Percentiles rank a stretch among this genome's conserved stretches.
Conservation (phyloP, 1,284 basidiomycete species). For the Vanrija humicola region DNA sequence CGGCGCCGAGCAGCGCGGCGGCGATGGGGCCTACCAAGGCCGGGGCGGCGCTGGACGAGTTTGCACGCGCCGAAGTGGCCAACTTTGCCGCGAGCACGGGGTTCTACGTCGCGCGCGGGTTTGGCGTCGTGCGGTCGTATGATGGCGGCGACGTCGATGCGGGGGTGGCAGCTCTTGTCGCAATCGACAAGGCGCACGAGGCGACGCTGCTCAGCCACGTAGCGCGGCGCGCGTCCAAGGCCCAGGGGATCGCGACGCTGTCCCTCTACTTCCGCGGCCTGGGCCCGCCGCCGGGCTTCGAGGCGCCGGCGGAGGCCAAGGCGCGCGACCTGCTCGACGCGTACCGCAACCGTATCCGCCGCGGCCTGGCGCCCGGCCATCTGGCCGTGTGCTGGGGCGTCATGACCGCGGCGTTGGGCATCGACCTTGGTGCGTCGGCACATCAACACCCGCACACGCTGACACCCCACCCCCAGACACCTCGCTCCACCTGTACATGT, state of each 20-base stretch:
- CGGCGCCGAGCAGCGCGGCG: neutral
- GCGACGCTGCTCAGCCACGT: constrained; percentile 85
- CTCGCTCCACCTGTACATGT: constrained; percentile 80
- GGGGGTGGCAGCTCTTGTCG: constrained; percentile 51
- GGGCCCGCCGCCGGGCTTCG: constrained; percentile 52
- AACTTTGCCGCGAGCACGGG: constrained; percentile 72
- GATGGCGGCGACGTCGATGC: constrained; percentile 2
- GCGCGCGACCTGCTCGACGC: constrained; percentile 56
- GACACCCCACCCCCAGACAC: constrained; percentile 53
- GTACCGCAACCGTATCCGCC: constrained; percentile 64
- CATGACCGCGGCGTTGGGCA: constrained; percentile 68
- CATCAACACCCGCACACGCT: neutral
- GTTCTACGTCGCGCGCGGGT: constrained; percentile 69
- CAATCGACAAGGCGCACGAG: constrained; percentile 75
- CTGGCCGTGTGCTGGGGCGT: constrained; percentile 86
- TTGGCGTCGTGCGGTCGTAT: constrained; percentile 40
- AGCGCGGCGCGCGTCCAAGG: constrained; percentile 75
- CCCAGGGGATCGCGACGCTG: constrained; percentile 90
- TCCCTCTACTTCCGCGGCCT: constrained; percentile 83
- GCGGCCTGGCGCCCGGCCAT: constrained; percentile 69
- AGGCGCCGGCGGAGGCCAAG: constrained; percentile 15
- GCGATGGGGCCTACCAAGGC: constrained; percentile 7
- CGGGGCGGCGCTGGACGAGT: constrained; percentile 25
- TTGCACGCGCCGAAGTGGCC: constrained; percentile 42
- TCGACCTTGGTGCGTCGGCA: constrained; percentile 62